Evolutionary conservation across 805 yeast species (phyloP), one percentile per base, ranked within the genome.

Genomic region (Barnettozyma salicaria): DNA sequence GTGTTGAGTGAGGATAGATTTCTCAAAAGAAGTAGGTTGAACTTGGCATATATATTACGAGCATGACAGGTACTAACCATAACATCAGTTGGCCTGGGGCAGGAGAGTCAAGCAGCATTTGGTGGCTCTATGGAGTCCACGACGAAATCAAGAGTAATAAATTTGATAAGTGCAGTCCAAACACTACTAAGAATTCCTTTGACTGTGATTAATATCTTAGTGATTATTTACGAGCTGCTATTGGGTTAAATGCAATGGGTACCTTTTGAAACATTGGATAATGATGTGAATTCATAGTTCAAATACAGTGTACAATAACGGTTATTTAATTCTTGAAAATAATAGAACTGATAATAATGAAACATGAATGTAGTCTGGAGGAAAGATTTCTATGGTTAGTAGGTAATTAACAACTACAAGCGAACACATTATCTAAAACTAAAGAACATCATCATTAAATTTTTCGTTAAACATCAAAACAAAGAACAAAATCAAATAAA

Each of bases 1-100:
- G 80, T 84, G 24, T 68, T 84, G 36, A 81, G 82, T 55, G 94
- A 84, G 50, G 92, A 84, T 51, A 64, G 95, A 41, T 84, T 84
- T 51, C 64, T 84, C 41, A 78, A 78, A 50, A 66, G 95, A 61
- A 73, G 71, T 66, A 53, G 39, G 70, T 58, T 19, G 10, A 5
- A 16, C 7, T 8, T 10, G 19, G 17, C 30, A 12, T 21, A 16
- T 8, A 22, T 22, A 22, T 22, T 22, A 9, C 9, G 12, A 22
- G 12, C 25, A 22, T 9, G 18, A 16, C 9, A 19, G 30, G 10
- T 11, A 19, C 29, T 21, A 31, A 35, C 44, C 24, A 34, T 28
- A 18, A 46, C 42, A 43, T 7, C 13, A 46, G 74, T 75, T 29
- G 78, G 77, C 13, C 62, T 74, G 48, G 62, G 68, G 4, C 61